Percentiles rank a stretch among this genome's conserved stretches.
These are phyloP conservation scores for Sabuloglossum arenarium DNA, from an alignment of 495 filamentous ascomycete species.

Conservation along the genomic window DNA sequence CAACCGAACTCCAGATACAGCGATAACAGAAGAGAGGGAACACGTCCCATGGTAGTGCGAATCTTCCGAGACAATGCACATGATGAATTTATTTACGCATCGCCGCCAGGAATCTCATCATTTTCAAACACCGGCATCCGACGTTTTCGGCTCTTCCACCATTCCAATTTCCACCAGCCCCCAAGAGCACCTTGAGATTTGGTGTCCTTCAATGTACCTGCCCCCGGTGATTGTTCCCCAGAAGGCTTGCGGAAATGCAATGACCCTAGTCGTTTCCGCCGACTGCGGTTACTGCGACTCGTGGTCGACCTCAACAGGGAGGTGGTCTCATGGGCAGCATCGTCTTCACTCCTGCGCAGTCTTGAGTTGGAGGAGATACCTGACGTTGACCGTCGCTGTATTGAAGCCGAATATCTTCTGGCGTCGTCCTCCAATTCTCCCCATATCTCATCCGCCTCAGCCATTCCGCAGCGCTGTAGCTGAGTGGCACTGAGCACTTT, in stretches of 20 bases:
- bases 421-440: slow-evolving; percentile 25
- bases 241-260: not conserved
- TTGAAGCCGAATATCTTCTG: not conserved
- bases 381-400: not conserved
- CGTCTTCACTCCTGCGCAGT: not conserved
- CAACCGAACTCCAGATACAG: not conserved
- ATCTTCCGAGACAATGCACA: not conserved
- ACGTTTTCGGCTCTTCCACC: not conserved
- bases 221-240: not conserved
- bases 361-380: not conserved
- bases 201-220: not conserved
- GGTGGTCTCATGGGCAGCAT: not conserved
- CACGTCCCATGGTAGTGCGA: not conserved
- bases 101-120: not conserved
- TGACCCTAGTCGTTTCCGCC: not conserved
- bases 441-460: slow-evolving; percentile 27
- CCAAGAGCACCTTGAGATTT: not conserved
- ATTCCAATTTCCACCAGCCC: slow-evolving; percentile 2
- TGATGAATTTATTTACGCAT: not conserved
- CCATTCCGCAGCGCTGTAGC: slow-evolving; percentile 12
- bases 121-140: not conserved
- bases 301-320: not conserved
- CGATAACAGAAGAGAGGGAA: not conserved
- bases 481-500: not conserved
- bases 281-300: not conserved